Conservation (phyloP, 2,329 filamentous ascomycete genomes). For the Aureobasidium uvarum region DNA sequence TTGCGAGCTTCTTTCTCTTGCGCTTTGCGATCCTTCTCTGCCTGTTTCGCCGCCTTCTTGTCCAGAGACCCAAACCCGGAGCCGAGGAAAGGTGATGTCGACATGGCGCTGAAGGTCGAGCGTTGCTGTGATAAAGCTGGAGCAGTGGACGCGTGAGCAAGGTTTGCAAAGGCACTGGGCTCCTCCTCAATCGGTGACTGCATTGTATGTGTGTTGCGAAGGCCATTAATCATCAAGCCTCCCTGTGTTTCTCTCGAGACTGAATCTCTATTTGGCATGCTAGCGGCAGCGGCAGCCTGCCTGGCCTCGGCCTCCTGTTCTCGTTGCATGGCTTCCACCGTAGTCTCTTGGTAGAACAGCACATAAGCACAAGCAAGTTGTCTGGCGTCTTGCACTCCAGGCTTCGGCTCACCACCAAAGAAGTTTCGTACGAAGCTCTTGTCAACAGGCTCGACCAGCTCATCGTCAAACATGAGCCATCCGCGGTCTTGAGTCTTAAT, state of each 20-base stretch:
- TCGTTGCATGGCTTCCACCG: constrained; percentile 63
- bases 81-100: constrained; percentile 22
- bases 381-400: constrained; percentile 51
- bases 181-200: constrained; percentile 41
- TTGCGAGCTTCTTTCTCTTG: constrained; percentile 59
- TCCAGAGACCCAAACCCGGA: constrained; percentile 54
- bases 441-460: constrained; percentile 97
- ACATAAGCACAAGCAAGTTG: constrained; percentile 89
- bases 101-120: constrained; percentile 14
- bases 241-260: constrained; percentile 35
- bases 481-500: constrained; percentile 96
- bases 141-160: constrained; percentile 67
- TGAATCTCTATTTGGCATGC: constrained; percentile 42
- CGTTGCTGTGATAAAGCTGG: constrained; percentile 42
- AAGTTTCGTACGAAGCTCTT: constrained; percentile 96
- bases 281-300: constrained; percentile 40
- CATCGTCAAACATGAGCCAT: constrained; percentile 96
- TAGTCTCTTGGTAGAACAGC: constrained; percentile 94
- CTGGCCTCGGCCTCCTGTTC: constrained; percentile 81
- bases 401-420: constrained; percentile 73
- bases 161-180: constrained; percentile 53
- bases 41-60: constrained; percentile 63
- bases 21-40: constrained; percentile 58
- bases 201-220: constrained; percentile 39
- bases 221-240: constrained; percentile 32